Base-by-base conservation (phyloP, 192 early-diverging fungal species). In the Spinellus fusiger region DNA sequence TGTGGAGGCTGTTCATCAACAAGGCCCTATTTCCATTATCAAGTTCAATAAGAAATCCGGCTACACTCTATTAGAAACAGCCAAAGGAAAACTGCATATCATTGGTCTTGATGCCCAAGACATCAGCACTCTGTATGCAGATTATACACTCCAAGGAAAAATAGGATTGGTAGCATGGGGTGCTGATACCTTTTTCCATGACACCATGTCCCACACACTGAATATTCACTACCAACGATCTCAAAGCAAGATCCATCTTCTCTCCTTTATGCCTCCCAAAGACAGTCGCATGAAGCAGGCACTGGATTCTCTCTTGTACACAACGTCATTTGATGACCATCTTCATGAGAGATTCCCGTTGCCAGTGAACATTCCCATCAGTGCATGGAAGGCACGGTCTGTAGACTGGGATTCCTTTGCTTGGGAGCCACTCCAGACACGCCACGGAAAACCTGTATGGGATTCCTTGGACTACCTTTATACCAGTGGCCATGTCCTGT, bases 401-500 rank as follows among this genome's bases (percentile, higher is more conserved):
- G 76, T 75, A 4, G 54, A 71, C 56, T 81, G 69, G 62, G 54
- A 65, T 38, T 50, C 25, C 5, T 56, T 81, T 54, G 61, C 74
- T 22, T 84, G 81, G 81, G 68, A 46, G 4, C 57, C 34, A 1
- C 25, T 67, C 25, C 31, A 2, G 8, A 26, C 26, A 26, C 54
- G 68, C 7, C 68, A 74, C 31, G 56, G 74, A 40, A 73, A 66
- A 16, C 49, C 62, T 12, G 80, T 84, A 26, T 77, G 73, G 38
- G 75, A 84, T 51, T 68, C 84, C 18, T 69, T 86, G 8, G 88
- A 89, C 49, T 59, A 84, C 26, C 69, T 75, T 0, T 85, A 74
- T 59, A 84, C 79, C 18, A 80, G 75, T 59, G 84, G 86, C 54
- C 85, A 90, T 60, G 69, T 75, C 1, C 47, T 90, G 26, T 89